Evolutionary conservation across 495 filamentous ascomycete species (phyloP).

Genomic region (Aspergillus coremiiformis): DNA sequence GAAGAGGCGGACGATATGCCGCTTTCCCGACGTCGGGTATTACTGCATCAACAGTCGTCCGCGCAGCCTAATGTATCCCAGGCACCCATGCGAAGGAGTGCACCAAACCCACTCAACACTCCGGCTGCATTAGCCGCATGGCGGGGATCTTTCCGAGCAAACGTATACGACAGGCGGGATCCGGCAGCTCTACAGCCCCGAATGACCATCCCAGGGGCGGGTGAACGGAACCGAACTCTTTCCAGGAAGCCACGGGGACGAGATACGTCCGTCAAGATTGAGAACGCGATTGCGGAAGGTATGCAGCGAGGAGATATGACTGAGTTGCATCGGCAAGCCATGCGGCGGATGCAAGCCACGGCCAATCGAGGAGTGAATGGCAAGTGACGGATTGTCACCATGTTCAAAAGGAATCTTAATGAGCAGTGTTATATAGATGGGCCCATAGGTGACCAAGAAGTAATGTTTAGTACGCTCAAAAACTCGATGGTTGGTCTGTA

Average conservation of each 20-base stretch:
- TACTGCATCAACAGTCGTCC: conserved; percentile 38
- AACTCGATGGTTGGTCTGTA: too few species aligned
- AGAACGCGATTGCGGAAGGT: conserved; percentile 55
- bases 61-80: conserved; percentile 14
- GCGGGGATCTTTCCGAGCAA: conserved; percentile 61
- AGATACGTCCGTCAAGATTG: conserved; percentile 29
- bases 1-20: conserved; percentile 62
- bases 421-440: background rate
- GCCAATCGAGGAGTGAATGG: conserved; percentile 44
- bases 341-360: conserved; percentile 73
- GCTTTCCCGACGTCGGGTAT: conserved; percentile 56
- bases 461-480: too few species aligned
- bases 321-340: conserved; percentile 70
- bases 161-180: conserved; percentile 41
- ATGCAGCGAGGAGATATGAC: conserved; percentile 73
- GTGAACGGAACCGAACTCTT: conserved; percentile 17
- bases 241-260: conserved; percentile 28
- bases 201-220: background rate
- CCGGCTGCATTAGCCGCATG: conserved; percentile 66
- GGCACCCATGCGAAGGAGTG: conserved; percentile 13
- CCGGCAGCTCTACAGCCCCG: conserved; percentile 23
- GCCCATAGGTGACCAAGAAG: background rate
- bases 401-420: background rate
- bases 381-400: conserved; percentile 1
- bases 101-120: conserved; percentile 36